phyloP scores from a whole-genome alignment of 257 asterid genomes.

The Linaria vulgaris region DNA sequence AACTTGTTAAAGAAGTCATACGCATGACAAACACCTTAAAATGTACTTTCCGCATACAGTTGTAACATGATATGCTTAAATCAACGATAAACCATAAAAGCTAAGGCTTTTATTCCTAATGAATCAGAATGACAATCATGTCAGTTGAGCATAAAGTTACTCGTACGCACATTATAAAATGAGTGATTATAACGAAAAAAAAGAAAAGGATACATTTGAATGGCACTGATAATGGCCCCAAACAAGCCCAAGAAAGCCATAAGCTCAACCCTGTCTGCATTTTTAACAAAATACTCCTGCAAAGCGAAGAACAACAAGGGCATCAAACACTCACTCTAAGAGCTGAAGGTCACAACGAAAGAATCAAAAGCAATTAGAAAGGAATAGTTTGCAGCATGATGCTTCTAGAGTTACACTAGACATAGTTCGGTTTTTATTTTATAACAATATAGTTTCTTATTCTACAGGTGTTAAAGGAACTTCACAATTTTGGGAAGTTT shows the following conservation, averaged over 20 bases:
- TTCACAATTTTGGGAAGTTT: too few species aligned
- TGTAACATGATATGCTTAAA: not conserved
- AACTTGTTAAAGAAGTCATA: slow-evolving; percentile 39
- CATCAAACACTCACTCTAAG: not conserved
- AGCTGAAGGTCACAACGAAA: not conserved
- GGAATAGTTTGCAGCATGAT: not conserved
- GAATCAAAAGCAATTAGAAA: not conserved
- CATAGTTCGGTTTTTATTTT: too few species aligned
- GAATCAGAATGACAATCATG: not conserved
- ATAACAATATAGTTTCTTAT: too few species aligned
- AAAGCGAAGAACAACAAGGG: slow-evolving; percentile 22
- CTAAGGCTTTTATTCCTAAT: too few species aligned
- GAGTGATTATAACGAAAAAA: slow-evolving; percentile 6
- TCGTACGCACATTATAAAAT: not conserved
- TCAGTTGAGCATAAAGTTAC: not conserved
- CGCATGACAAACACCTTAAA: not conserved
- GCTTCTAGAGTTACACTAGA: too few species aligned
- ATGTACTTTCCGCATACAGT: not conserved
- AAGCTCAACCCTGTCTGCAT: slow-evolving; percentile 87
- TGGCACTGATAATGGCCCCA: slow-evolving; percentile 85
- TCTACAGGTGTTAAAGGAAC: too few species aligned
- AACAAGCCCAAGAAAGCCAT: slow-evolving; percentile 90
- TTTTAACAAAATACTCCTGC: slow-evolving; percentile 87
- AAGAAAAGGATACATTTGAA: slow-evolving; percentile 74
- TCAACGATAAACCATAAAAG: not conserved